Percentiles rank a stretch among this genome's conserved stretches.
Evolutionary conservation across 2,329 filamentous ascomycete species (phyloP).

Genomic region (Lasiodiplodia sp.): DNA sequence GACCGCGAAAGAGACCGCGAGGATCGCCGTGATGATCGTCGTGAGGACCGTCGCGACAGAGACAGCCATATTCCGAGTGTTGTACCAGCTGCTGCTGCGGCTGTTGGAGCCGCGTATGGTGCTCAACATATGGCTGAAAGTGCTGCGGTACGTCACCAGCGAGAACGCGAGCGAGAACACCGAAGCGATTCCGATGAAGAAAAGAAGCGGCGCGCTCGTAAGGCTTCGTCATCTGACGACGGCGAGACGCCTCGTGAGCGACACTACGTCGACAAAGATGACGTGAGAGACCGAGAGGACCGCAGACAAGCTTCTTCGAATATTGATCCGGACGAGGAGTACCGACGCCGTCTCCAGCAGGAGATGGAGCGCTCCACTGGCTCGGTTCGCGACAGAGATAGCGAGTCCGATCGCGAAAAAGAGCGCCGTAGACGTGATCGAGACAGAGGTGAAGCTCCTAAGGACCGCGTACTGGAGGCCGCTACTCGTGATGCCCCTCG

Average conservation of each 20-base stretch:
- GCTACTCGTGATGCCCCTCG: slow-evolving; percentile 4
- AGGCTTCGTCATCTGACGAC: slow-evolving; percentile 43
- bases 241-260: slow-evolving; percentile 42
- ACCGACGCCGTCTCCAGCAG: slow-evolving; percentile 56
- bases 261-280: slow-evolving; percentile 42
- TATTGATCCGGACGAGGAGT: slow-evolving; percentile 59
- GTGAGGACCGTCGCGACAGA: slow-evolving; percentile 39
- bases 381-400: slow-evolving; percentile 39
- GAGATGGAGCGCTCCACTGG: slow-evolving; percentile 50
- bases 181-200: slow-evolving; percentile 36
- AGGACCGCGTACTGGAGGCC: background rate
- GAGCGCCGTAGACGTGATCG: slow-evolving; percentile 44
- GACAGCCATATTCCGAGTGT: slow-evolving; percentile 30
- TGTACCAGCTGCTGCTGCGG: slow-evolving; percentile 36
- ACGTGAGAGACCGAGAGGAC: slow-evolving; percentile 40
- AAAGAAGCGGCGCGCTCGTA: slow-evolving; percentile 34
- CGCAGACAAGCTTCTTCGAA: slow-evolving; percentile 39
- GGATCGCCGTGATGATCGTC: slow-evolving; percentile 37
- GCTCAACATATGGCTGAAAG: slow-evolving; percentile 34
- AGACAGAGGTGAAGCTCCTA: slow-evolving; percentile 32
- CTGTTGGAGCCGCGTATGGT: slow-evolving; percentile 36
- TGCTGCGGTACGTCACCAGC: slow-evolving; percentile 15
- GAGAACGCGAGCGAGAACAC: slow-evolving; percentile 19
- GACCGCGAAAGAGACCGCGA: slow-evolving; percentile 33
- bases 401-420: slow-evolving; percentile 41